Percentiles rank a stretch among this genome's conserved stretches.
phyloP scores from a whole-genome alignment of 805 yeast genomes.

The Wickerhamiella bombiphila region DNA sequence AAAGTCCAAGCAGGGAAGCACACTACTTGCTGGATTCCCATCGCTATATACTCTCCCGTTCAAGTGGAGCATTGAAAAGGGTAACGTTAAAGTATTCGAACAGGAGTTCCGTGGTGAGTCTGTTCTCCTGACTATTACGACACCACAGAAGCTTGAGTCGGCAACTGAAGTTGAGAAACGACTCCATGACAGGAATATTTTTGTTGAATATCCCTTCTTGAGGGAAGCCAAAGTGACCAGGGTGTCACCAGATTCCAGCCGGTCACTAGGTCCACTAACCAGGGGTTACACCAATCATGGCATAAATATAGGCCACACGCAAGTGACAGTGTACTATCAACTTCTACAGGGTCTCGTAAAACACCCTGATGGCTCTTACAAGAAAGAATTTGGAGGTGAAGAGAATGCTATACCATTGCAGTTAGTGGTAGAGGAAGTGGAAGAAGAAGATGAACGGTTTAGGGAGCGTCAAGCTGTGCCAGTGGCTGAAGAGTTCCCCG shows the following conservation, averaged over 20 bases:
- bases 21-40: conserved; percentile 82
- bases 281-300: conserved; percentile 41
- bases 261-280: conserved; percentile 28
- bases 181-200: conserved; percentile 47
- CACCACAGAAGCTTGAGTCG: conserved; percentile 20
- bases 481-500: conserved; percentile 68
- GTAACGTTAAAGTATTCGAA: conserved; percentile 65
- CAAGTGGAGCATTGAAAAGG: conserved; percentile 35
- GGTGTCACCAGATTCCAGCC: conserved; percentile 31
- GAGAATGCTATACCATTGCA: conserved; percentile 60
- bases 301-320: conserved; percentile 37
- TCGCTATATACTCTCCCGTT: conserved; percentile 58
- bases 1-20: conserved; percentile 56
- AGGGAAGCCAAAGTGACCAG: conserved; percentile 60
- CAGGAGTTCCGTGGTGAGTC: conserved; percentile 76
- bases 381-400: conserved; percentile 47
- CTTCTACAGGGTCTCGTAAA: conserved; percentile 68
- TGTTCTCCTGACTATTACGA: conserved; percentile 46
- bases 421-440: conserved; percentile 59
- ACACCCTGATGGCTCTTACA: conserved; percentile 54
- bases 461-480: conserved; percentile 61
- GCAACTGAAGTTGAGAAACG: conserved; percentile 48
- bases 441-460: conserved; percentile 60
- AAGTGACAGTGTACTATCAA: conserved; percentile 52
- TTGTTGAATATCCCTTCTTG: conserved; percentile 81